Conservation (phyloP, 1,284 basidiomycete genomes). For the Inonotus hispidus region DNA sequence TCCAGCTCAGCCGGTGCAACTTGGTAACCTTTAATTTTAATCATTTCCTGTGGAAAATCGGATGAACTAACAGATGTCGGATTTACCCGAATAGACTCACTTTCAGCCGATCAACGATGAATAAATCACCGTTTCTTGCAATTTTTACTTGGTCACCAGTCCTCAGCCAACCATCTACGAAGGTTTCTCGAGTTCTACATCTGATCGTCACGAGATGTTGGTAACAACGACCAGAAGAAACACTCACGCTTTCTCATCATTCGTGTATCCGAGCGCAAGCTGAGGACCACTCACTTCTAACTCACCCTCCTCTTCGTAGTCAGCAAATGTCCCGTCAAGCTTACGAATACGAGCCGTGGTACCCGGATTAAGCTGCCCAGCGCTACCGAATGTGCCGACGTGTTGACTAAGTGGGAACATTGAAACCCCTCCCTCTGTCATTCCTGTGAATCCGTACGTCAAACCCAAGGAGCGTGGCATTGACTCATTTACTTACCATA, state of each 20-base stretch:
- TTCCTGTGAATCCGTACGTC: background rate
- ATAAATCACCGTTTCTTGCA: constrained; percentile 50
- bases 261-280: constrained; percentile 48
- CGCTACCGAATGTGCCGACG: constrained; percentile 50
- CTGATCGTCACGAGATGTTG: background rate
- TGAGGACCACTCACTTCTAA: constrained; percentile 54
- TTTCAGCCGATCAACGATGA: constrained; percentile 66
- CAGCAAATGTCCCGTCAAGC: constrained; percentile 52
- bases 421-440: background rate
- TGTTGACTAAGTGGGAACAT: constrained; percentile 31
- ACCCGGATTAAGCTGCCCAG: constrained; percentile 52
- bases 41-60: constrained; percentile 9
- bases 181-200: constrained; percentile 52
- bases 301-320: constrained; percentile 63
- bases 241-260: constrained; percentile 55
- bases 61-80: background rate
- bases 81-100: constrained; percentile 26
- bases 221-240: background rate
- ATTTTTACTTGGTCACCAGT: constrained; percentile 67
- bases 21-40: constrained; percentile 18
- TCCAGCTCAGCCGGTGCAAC: constrained; percentile 60
- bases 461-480: too few relatives aligned
- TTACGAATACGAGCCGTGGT: constrained; percentile 50
- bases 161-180: constrained; percentile 54
- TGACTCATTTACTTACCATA: constrained; percentile 43